Percentiles rank a stretch among this genome's conserved stretches.
Evolutionary conservation across 176 grass and related monocot species (phyloP).

Genomic region (Paspalum vaginatum): DNA sequence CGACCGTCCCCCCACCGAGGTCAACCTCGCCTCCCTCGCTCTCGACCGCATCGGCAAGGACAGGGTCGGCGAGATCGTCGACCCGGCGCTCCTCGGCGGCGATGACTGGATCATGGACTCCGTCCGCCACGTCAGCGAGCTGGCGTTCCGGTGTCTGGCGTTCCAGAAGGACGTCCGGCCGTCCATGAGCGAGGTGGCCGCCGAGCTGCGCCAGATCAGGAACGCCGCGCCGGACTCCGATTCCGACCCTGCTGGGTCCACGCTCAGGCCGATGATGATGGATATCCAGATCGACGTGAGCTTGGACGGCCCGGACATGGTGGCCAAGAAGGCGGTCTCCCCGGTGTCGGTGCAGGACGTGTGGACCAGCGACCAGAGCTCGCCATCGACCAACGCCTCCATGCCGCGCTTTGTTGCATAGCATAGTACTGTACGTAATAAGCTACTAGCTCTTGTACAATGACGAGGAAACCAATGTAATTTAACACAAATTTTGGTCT

Average conservation of each 20-base stretch:
- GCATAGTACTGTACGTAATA: neutral
- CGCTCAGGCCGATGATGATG: neutral
- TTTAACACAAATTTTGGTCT: neutral
- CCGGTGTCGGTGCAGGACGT: constrained; percentile 72
- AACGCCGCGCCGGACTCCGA: neutral
- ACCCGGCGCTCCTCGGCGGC: constrained; percentile 48
- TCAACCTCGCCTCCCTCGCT: constrained; percentile 79
- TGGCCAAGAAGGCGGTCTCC: constrained; percentile 42
- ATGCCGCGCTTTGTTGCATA: constrained; percentile 43
- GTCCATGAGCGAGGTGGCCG: constrained; percentile 78
- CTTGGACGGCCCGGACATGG: neutral
- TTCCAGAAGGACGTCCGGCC: constrained; percentile 85
- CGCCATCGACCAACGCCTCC: constrained; percentile 62
- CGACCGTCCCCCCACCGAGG: constrained; percentile 52
- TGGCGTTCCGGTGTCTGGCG: constrained; percentile 87
- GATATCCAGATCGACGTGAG: neutral
- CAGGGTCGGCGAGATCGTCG: constrained; percentile 65
- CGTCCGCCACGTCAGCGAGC: constrained; percentile 65
- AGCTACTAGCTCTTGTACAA: neutral
- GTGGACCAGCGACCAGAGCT: constrained; percentile 76
- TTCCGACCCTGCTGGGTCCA: neutral
- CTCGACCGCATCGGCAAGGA: constrained; percentile 73
- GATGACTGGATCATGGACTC: constrained; percentile 65
- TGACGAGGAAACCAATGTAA: constrained; percentile 16
- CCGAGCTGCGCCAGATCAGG: constrained; percentile 56